phyloP scores from a whole-genome alignment of 2,329 filamentous ascomycete genomes.

The Colletotrichum sp. region DNA sequence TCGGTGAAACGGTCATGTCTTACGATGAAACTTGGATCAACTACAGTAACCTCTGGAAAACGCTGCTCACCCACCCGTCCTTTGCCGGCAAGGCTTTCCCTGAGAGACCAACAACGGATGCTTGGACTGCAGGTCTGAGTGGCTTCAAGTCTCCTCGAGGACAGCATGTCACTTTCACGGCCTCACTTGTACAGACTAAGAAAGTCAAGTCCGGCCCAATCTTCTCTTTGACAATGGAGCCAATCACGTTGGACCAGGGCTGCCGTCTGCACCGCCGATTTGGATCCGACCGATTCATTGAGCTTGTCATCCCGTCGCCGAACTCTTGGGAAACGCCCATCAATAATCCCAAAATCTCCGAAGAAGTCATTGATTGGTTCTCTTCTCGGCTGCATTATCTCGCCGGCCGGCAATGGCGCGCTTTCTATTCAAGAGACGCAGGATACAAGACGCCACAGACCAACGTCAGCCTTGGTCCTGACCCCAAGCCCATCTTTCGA shows the following conservation, averaged over 20 bases:
- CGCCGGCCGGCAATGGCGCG: slow-evolving; percentile 50
- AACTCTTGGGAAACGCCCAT: slow-evolving; percentile 36
- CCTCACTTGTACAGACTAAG: slow-evolving; percentile 23
- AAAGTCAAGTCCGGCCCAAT: slow-evolving; percentile 36
- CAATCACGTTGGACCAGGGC: slow-evolving; percentile 52
- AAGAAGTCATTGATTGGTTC: slow-evolving; percentile 43
- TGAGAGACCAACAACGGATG: slow-evolving; percentile 43
- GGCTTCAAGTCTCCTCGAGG: slow-evolving; percentile 39
- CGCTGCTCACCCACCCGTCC: slow-evolving; percentile 40
- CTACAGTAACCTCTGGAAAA: slow-evolving; percentile 47
- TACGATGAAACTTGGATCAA: slow-evolving; percentile 48
- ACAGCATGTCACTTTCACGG: slow-evolving; percentile 46
- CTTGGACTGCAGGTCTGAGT: slow-evolving; percentile 51
- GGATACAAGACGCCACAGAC: slow-evolving; percentile 33
- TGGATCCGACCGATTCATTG: slow-evolving; percentile 63
- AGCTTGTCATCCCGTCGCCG: slow-evolving; percentile 56
- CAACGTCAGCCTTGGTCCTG: slow-evolving; percentile 29
- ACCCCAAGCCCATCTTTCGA: slow-evolving; percentile 32
- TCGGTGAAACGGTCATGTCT: slow-evolving; percentile 36
- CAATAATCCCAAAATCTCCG: neutral
- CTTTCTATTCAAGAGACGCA: slow-evolving; percentile 47
- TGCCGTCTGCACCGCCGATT: slow-evolving; percentile 61
- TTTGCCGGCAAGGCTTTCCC: slow-evolving; percentile 55
- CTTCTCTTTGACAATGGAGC: slow-evolving; percentile 52
- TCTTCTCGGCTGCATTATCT: slow-evolving; percentile 43